Base-by-base conservation (phyloP, 1,284 basidiomycete genomes). In the Xerocomus minutiporus region DNA sequence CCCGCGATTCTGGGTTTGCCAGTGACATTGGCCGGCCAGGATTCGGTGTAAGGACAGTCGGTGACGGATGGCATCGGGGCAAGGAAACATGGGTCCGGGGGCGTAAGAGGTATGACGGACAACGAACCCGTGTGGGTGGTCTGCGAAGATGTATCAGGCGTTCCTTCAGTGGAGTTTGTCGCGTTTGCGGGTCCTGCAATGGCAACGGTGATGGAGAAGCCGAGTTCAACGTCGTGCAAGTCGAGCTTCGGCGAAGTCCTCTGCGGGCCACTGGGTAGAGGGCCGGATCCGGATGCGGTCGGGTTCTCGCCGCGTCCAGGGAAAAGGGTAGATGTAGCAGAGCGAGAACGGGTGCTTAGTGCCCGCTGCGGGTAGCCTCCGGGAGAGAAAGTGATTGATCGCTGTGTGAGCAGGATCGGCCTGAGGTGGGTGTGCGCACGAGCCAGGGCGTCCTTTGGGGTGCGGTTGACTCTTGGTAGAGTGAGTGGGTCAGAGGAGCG, bases 41-140 rank as follows among this genome's bases (percentile, higher is more conserved):
- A 35, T 44, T 65, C 59, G 23, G 51, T 6, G 28, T 64, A 64
- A 4, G 63, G 62, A 29, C 51, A 63, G 43, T 68, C 66, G 42
- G 52, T 50, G 4, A 8, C 13, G 12, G 66, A 51, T 1, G 59
- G 48, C 1, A 59, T 25, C 11, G 61, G 61, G 0, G 52, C 55
- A 44, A 65, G 56, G 45, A 63, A 63, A 15, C 59, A 67, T 42
- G 54, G 58, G 46, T 66, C 63, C 3, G 66, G 63, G 1, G 64
- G 63, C 13, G 65, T 66, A 40, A 66, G 64, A 6, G 64, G 66
- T 13, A 54, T 17, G 12, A 54, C 40, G 20, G 29, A 61, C 23
- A 45, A 23, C 4, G 59, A 59, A 0, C 46, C 9, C 25, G 46
- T 52, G 43, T 50, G 35, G 13, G 48, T 56, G 25, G 56, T 52